phyloP scores from a whole-genome alignment of 2,329 filamentous ascomycete species.

The Penicillium sp. region DNA sequence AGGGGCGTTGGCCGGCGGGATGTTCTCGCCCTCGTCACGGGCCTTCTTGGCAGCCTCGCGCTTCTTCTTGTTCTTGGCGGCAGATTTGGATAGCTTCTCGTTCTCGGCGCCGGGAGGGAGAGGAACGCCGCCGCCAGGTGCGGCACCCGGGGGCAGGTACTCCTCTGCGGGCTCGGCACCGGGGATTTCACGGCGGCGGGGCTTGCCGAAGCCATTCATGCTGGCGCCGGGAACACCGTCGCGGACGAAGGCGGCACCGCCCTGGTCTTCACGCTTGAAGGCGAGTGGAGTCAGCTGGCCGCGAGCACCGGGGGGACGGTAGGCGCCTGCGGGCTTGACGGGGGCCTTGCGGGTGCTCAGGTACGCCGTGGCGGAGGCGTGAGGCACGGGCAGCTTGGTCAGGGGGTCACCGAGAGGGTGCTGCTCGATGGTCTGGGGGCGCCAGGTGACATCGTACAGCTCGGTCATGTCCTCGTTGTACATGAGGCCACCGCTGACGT shows the following conservation, averaged over 20 bases:
- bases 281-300: constrained; percentile 83
- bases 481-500: constrained; percentile 81
- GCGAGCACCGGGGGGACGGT: constrained; percentile 88
- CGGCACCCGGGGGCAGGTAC: constrained; percentile 62
- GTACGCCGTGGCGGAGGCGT: constrained; percentile 76
- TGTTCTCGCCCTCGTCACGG: constrained; percentile 51
- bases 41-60: constrained; percentile 90
- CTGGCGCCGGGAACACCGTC: constrained; percentile 63
- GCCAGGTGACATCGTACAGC: constrained; percentile 86
- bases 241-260: constrained; percentile 79
- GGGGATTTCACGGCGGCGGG: constrained; percentile 71
- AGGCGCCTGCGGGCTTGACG: constrained; percentile 94
- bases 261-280: constrained; percentile 97
- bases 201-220: constrained; percentile 75
- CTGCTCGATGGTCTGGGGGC: constrained; percentile 63
- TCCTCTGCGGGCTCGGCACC: constrained; percentile 72
- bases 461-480: constrained; percentile 95
- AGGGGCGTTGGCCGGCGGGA: constrained; percentile 27
- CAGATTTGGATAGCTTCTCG: constrained; percentile 74
- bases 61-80: constrained; percentile 98
- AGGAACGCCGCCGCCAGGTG: constrained; percentile 61
- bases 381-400: constrained; percentile 67
- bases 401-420: constrained; percentile 67
- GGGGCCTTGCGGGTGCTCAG: constrained; percentile 86
- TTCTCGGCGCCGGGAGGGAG: constrained; percentile 61